A percentile compares a stretch with the other conserved stretches of the same genome.
phyloP scores from a whole-genome alignment of 768 basidiomycete genomes.

The Filobasidium wieringae region DNA sequence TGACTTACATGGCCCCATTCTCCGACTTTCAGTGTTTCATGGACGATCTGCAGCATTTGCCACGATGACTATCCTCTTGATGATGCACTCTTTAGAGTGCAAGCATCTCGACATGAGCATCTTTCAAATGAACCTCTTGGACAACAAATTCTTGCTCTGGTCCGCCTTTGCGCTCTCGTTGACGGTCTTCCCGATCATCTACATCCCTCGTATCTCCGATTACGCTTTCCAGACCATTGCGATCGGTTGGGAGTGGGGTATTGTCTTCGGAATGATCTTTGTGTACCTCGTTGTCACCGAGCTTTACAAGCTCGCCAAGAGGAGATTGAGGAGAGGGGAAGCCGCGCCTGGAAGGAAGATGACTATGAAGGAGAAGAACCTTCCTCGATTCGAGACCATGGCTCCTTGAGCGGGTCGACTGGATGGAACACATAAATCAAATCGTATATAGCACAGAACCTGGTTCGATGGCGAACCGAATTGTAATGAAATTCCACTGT shows the following conservation, averaged over 20 bases:
- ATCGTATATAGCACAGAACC: no score
- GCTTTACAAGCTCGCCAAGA: constrained; percentile 20
- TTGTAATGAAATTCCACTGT: no score
- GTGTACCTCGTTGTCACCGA: constrained; percentile 30
- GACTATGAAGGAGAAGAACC: constrained; percentile 7
- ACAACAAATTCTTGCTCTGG: constrained; percentile 39
- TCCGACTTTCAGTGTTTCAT: constrained; percentile 37
- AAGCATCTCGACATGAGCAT: constrained; percentile 28
- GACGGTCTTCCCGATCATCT: constrained; percentile 38
- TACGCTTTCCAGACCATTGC: constrained; percentile 38
- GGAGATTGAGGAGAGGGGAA: constrained; percentile 1
- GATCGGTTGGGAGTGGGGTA: constrained; percentile 41
- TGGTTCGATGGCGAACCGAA: no score
- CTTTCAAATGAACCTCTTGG: constrained; percentile 21
- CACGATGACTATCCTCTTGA: constrained; percentile 38
- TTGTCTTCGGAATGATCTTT: constrained; percentile 27
- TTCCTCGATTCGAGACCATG: constrained; percentile 12
- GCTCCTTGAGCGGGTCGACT: no score
- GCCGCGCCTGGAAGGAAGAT: constrained; percentile 4
- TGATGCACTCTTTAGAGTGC: constrained; percentile 37
- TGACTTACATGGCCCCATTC: background rate
- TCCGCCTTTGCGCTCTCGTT: constrained; percentile 32
- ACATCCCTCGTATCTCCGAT: constrained; percentile 38
- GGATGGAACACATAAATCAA: no score
- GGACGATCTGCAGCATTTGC: constrained; percentile 41